Conservation (phyloP, 108 stramenopile species). For the Pseudonitzschia delicatissima region DNA sequence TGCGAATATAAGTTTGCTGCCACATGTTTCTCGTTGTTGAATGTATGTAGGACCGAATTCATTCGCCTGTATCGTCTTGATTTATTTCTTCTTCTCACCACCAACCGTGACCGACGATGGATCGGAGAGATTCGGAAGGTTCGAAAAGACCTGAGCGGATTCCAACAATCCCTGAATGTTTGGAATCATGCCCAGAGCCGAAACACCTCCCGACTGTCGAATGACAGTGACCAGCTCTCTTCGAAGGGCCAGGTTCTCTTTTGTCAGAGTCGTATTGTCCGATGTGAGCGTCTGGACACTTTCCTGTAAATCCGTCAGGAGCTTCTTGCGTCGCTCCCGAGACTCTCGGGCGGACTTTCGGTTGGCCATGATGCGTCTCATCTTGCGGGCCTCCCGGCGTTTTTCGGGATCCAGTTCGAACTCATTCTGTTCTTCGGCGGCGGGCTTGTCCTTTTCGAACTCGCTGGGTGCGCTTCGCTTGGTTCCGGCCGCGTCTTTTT, state of each 20-base stretch:
- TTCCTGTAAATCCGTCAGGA: conserved; percentile 39
- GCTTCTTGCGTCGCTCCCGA: conserved; percentile 44
- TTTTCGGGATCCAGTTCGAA: conserved; percentile 38
- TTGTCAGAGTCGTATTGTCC: conserved; percentile 35
- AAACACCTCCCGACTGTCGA: conserved; percentile 32
- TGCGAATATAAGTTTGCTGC: too few relatives aligned
- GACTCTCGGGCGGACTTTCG: conserved; percentile 46
- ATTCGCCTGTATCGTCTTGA: too few relatives aligned
- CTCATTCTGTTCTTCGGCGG: conserved; percentile 14
- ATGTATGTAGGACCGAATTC: too few relatives aligned
- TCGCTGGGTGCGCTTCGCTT: neutral
- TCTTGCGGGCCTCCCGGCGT: conserved; percentile 39
- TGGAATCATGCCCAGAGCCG: conserved; percentile 36
- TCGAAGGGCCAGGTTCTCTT: conserved; percentile 35
- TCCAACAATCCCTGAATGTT: conserved; percentile 32
- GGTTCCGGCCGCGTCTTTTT: neutral
- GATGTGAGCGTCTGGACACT: conserved; percentile 37
- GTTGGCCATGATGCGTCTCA: conserved; percentile 51
- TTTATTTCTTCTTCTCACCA: neutral
- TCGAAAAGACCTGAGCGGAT: conserved; percentile 4
- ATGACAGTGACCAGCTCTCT: conserved; percentile 30
- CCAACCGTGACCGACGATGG: neutral
- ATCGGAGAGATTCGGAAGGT: conserved; percentile 12
- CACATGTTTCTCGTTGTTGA: too few relatives aligned
- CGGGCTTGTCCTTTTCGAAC: neutral